Evolutionary conservation across 495 filamentous ascomycete species (phyloP).

Genomic region (Parathielavia appendiculata): DNA sequence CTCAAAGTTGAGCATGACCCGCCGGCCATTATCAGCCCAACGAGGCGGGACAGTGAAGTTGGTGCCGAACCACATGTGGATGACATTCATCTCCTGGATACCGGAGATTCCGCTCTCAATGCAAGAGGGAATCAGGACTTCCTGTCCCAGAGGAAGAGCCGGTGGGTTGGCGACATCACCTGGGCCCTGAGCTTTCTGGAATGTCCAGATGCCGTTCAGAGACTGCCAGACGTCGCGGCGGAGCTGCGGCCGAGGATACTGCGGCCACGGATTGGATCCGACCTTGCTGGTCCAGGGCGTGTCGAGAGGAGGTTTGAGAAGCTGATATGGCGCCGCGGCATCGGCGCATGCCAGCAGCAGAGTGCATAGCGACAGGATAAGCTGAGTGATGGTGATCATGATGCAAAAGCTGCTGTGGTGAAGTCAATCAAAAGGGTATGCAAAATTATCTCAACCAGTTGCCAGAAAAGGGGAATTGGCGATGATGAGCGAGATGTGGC

Average conservation of each 20-base stretch:
- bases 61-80: conserved; percentile 58
- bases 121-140: conserved; percentile 61
- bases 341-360: not conserved
- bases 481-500: no score
- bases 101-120: conserved; percentile 52
- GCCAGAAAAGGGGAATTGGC: no score
- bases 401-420: not conserved
- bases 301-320: conserved; percentile 44
- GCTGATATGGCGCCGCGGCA: conserved; percentile 21
- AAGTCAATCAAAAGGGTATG: no score
- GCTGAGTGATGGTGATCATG: not conserved
- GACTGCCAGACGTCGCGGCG: conserved; percentile 55
- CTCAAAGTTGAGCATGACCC: conserved; percentile 59
- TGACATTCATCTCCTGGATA: conserved; percentile 43
- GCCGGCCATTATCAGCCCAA: conserved; percentile 36
- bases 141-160: conserved; percentile 37
- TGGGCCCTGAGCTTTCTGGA: conserved; percentile 43
- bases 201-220: conserved; percentile 65
- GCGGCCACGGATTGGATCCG: conserved; percentile 59
- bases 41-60: conserved; percentile 48
- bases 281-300: conserved; percentile 60
- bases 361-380: not conserved
- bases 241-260: conserved; percentile 61
- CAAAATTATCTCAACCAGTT: no score
- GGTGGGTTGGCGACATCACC: conserved; percentile 42